Evolutionary conservation across 257 asterid species (phyloP), one percentile per base, ranked within the genome.

Genomic region (Solanum paucissectum): DNA sequence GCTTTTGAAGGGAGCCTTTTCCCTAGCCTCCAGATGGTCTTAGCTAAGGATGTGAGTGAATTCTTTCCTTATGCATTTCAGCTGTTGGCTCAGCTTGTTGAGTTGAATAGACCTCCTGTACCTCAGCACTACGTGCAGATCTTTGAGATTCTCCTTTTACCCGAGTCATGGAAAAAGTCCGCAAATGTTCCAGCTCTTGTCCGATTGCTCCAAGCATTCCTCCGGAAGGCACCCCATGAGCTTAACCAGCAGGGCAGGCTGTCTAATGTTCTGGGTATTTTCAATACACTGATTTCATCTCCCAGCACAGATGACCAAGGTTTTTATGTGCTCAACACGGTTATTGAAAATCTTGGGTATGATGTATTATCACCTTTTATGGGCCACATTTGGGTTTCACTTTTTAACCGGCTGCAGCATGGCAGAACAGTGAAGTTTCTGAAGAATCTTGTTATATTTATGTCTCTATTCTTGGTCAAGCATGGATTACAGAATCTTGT

Each of bases 81-180:
- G 90, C 94, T 97, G 82, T 94, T 97, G 85, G 97, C 98, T 76
- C 98, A 93, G 95, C 98, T 97, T 71, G 98, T 97, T 92, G 99
- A 95, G 89, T 91, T 93, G 89, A 95, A 94, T 87, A 89, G 88
- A 72, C 87, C 95, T 85, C 97, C 95, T 37, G 88, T 92, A 23
- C 98, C 98, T 2, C 94, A 90, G 79, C 92, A 91, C 91, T 97
- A 97, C 87, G 90, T 92, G 95, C 94, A 92, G 87, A 94, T 97
- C 34, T 97, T 97, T 87, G 88, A 94, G 68, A 91, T 97, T 82
- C 98, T 97, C 86, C 95, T 97, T 72, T 88, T 89, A 74, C 98
- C 96, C 7, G 98, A 95, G 29, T 92, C 96, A 21, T 97, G 99
- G 99, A 93, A 90, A 88, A 95, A 94, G 89, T 89, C 98, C 68